Base-by-base conservation (phyloP, 2,329 filamentous ascomycete genomes). In the Remersonia thermophila region DNA sequence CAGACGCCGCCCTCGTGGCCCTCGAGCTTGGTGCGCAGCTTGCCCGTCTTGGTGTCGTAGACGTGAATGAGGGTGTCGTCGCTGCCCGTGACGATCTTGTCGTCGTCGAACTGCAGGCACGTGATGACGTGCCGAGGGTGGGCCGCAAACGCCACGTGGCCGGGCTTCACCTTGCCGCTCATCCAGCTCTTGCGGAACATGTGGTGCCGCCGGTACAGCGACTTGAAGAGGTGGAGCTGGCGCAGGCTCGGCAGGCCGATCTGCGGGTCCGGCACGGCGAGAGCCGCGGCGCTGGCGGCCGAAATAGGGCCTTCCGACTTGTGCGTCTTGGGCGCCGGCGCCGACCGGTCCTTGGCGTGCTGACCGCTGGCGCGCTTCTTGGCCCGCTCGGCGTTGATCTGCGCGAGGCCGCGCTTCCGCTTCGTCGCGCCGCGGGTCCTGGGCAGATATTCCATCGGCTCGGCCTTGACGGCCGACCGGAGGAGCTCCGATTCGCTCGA, bases 41-140 rank as follows among this genome's bases (percentile, higher is more conserved):
- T 81, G 40, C 91, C 91, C 0, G 87, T 95, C 61, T 91, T 93
- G 10, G 91, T 96, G 54, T 96, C 87, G 57, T 96, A 98, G 23
- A 98, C 86, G 51, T 98, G 87, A 51, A 98, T 98, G 44, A 95
- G 79, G 3, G 87, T 94, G 55, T 98, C 91, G 55, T 98, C 91
- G 53, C 89, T 96, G 17, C 91, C 91, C 2, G 91, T 98, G 47
- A 98, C 72, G 47, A 98, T 95, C 61, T 96, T 96, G 65, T 98
- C 87, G 33, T 87, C 83, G 53, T 98, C 91, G 51, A 98, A 98
- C 55, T 98, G 87, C 36, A 98, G 69, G 55, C 91, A 98, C 12
- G 91, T 98, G 35, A 98, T 93, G 42, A 98, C 91, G 61, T 96
- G 89, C 25, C 85, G 78, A 41, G 91, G 85, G 54, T 98, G 91